phyloP scores from a whole-genome alignment of 2,329 filamentous ascomycete genomes.

The Aspergillus felis region DNA sequence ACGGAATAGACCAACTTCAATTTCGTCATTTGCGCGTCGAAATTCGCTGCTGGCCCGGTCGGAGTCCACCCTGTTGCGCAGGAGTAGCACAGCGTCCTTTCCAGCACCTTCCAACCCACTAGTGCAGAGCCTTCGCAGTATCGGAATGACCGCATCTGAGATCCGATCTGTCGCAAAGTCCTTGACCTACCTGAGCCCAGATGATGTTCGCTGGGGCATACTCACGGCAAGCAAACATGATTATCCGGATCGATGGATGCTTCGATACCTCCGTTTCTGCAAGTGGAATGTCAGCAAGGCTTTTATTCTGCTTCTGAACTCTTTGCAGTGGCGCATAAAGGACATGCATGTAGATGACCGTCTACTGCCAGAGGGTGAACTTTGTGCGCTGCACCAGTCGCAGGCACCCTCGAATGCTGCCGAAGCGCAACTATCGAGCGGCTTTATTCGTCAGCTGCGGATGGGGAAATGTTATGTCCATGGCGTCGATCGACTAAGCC shows the following conservation, averaged over 20 bases:
- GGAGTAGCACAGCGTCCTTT: slow-evolving; percentile 70
- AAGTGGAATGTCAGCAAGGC: slow-evolving; percentile 93
- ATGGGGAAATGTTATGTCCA: slow-evolving; percentile 89
- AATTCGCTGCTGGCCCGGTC: slow-evolving; percentile 33
- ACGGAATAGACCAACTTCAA: slow-evolving; percentile 12
- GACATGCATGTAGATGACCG: slow-evolving; percentile 84
- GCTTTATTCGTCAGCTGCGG: slow-evolving; percentile 74
- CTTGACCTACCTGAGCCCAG: slow-evolving; percentile 67
- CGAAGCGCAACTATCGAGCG: slow-evolving; percentile 61
- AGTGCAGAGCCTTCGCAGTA: slow-evolving; percentile 6
- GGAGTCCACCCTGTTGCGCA: slow-evolving; percentile 43
- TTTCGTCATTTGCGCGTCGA: slow-evolving; percentile 28
- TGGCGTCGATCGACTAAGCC: slow-evolving; percentile 71
- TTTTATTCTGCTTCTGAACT: slow-evolving; percentile 82
- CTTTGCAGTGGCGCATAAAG: slow-evolving; percentile 78
- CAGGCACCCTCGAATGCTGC: slow-evolving; percentile 25
- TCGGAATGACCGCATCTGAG: slow-evolving; percentile 34
- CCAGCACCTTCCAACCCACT: slow-evolving; percentile 4
- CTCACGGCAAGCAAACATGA: slow-evolving; percentile 93
- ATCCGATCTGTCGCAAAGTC: slow-evolving; percentile 75
- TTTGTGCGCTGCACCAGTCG: slow-evolving; percentile 57
- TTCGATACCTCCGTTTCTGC: slow-evolving; percentile 73
- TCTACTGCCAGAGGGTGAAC: slow-evolving; percentile 71
- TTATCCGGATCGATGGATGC: slow-evolving; percentile 74
- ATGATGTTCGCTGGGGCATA: slow-evolving; percentile 71